Conservation (phyloP, 352 stramenopile species). For the Phytophthora boehmeriae region DNA sequence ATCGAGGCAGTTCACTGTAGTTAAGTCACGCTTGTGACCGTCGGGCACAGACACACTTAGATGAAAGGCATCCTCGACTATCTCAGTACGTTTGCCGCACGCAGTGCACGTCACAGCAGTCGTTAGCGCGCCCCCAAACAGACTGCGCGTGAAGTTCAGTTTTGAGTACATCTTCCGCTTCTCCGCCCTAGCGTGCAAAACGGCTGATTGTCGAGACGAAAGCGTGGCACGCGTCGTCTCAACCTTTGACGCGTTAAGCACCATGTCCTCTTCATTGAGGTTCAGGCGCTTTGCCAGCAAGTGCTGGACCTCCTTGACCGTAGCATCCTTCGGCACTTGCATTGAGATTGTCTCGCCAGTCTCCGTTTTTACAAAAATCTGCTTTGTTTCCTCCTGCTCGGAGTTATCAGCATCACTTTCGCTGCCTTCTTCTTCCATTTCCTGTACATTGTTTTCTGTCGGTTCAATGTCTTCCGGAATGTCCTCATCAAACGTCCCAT, state of each 20-base stretch:
- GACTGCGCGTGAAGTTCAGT: constrained; percentile 63
- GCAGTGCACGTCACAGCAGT: constrained; percentile 54
- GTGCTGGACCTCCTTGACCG: constrained; percentile 56
- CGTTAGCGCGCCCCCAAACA: constrained; percentile 62
- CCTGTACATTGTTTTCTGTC: constrained; percentile 24
- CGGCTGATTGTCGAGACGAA: constrained; percentile 31
- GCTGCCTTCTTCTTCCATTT: constrained; percentile 26
- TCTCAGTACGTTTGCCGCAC: constrained; percentile 60
- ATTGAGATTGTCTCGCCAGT: constrained; percentile 65
- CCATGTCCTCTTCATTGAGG: constrained; percentile 62
- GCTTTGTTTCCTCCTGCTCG: constrained; percentile 41
- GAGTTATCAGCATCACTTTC: constrained; percentile 31
- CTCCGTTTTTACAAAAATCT: constrained; percentile 73
- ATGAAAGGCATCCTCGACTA: constrained; percentile 65
- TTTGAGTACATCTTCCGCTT: constrained; percentile 47
- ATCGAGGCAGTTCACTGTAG: constrained; percentile 53
- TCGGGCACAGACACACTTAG: constrained; percentile 63
- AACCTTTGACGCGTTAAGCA: constrained; percentile 41
- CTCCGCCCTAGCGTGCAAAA: constrained; percentile 31
- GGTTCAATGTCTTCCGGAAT: constrained; percentile 20
- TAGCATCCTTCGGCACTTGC: constrained; percentile 51
- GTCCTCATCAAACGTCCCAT: constrained; percentile 29
- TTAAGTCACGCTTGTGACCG: constrained; percentile 16
- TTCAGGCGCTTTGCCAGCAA: constrained; percentile 61
- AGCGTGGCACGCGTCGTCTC: constrained; percentile 32